Base-by-base conservation (phyloP, 2,329 filamentous ascomycete species). In the Monosporascus cannonballus region DNA sequence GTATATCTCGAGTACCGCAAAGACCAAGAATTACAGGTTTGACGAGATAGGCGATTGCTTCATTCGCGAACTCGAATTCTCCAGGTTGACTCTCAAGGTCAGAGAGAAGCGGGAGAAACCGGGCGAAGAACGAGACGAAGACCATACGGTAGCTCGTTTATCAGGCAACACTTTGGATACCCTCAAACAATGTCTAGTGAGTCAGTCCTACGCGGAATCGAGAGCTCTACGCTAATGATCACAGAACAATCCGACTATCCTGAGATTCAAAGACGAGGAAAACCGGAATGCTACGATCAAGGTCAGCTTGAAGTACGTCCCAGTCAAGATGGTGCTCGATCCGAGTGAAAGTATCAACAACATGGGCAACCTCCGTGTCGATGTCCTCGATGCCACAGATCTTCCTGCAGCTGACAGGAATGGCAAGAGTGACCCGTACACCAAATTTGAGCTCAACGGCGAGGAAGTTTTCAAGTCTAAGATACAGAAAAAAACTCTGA, bases 291-390 rank as follows among this genome's bases (percentile, higher is more conserved):
- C 84, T 74, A 92, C 85, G 65, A 80, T 99, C 67, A 95, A 87
- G 61, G 88, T 99, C 66, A 95, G 89, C 73, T 80, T 96, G 65
- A 96, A 96, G 71, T 99, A 96, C 68, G 85, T 99, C 24, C 94
- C 94, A 0, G 85, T 97, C 55, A 85, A 89, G 74, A 99, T 99
- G 94, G 77, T 85, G 52, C 86, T 99, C 48, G 91, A 99, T 64
- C 89, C 94, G 0, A 90, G 86, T 63, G 94, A 99, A 72, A 96
- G 91, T 65, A 96, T 99, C 78, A 97, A 96, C 81, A 99, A 99
- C 72, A 96, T 96, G 84, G 94, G 94, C 54, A 92, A 85, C 54
- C 84, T 99, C 22, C 89, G 92, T 20, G 90, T 99, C n/a, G 91
- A 97, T 64, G 81, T 99, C 18, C 75, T 97, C 38, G 91, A 96